phyloP scores from a whole-genome alignment of 2,329 filamentous ascomycete species.

The Phaeosphaeria sp. region DNA sequence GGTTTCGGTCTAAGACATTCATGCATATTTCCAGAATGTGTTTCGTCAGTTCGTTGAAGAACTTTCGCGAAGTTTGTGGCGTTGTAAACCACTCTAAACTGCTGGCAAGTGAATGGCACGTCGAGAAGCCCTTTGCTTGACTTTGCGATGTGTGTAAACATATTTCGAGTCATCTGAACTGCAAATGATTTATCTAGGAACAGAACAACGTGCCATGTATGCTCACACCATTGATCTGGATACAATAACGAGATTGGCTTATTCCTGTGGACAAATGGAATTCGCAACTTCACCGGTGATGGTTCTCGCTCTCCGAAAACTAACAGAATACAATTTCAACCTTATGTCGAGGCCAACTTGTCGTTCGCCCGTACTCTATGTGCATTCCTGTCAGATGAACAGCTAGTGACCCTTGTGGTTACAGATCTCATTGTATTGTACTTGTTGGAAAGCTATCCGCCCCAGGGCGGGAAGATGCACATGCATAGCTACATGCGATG shows the following conservation, averaged over 20 bases:
- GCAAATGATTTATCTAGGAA: not conserved
- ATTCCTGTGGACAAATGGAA: too few species aligned
- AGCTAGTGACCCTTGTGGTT: not conserved
- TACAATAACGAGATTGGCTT: too few species aligned
- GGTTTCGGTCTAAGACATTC: constrained; percentile 1
- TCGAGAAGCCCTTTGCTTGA: not conserved
- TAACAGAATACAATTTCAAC: not conserved
- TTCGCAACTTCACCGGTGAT: too few species aligned
- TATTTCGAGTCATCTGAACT: not conserved
- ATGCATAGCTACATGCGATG: not conserved
- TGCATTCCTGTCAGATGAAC: not conserved
- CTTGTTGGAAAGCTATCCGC: not conserved
- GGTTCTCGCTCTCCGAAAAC: not conserved
- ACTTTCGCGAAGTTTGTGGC: not conserved
- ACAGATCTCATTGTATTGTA: not conserved
- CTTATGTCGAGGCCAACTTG: not conserved
- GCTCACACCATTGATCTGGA: too few species aligned
- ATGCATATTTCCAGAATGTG: not conserved
- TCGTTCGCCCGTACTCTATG: not conserved
- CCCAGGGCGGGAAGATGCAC: not conserved
- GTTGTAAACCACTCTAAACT: not conserved
- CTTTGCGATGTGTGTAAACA: not conserved
- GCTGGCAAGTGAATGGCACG: not conserved
- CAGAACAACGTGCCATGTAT: not conserved
- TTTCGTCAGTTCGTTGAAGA: not conserved